Evolutionary conservation across 352 stramenopile species (phyloP).

Genomic region (Globisporangium camurandrum): DNA sequence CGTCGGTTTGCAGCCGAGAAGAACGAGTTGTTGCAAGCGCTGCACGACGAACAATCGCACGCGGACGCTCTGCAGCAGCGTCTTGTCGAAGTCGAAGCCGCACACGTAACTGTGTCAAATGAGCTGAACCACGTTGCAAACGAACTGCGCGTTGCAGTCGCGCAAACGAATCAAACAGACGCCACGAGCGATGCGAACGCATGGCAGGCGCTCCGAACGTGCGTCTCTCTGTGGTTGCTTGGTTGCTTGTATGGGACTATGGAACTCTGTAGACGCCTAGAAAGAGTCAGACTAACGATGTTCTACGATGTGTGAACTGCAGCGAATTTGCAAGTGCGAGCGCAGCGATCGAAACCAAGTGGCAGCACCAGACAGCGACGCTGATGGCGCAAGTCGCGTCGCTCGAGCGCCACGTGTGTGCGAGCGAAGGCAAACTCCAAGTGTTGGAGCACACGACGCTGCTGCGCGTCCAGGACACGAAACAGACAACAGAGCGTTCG

Average conservation of each 20-base stretch:
- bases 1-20: constrained; percentile 40
- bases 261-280: neutral
- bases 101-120: constrained; percentile 19
- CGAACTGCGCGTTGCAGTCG: constrained; percentile 30
- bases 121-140: constrained; percentile 32
- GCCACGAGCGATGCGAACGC: constrained; percentile 1
- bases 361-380: constrained; percentile 33
- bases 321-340: constrained; percentile 41
- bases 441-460: constrained; percentile 31
- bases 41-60: constrained; percentile 32
- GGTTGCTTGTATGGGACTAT: neutral
- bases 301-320: too few relatives aligned
- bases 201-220: constrained; percentile 5
- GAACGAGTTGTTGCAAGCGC: constrained; percentile 27
- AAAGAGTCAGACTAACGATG: too few relatives aligned
- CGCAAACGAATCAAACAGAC: neutral
- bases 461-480: constrained; percentile 36
- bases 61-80: constrained; percentile 14
- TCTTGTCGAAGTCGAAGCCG: constrained; percentile 18
- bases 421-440: constrained; percentile 44
- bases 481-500: constrained; percentile 27
- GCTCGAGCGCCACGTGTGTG: constrained; percentile 29
- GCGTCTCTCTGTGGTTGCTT: neutral
- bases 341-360: constrained; percentile 24
- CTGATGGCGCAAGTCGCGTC: constrained; percentile 35